Base-by-base conservation (phyloP, 495 filamentous ascomycete species). In the Polyplosphaeria fusca region DNA sequence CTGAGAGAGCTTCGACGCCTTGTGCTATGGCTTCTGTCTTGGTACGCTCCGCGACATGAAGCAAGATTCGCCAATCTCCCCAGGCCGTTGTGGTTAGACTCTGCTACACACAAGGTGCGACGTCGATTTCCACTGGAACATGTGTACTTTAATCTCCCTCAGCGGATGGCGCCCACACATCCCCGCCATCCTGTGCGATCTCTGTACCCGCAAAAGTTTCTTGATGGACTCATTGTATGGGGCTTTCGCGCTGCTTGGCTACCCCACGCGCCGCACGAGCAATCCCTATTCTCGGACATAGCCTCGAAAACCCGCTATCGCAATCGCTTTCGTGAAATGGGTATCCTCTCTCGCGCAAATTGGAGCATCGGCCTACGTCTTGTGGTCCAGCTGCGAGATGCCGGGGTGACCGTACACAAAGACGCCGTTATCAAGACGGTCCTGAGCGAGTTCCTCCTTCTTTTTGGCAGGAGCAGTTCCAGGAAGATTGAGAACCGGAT, bases 1-100 rank as follows among this genome's bases (percentile, higher is more conserved):
- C 63, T 76, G 22, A 52, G 66, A 2, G 77, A 76, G 20, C 66
- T 79, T 2, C 45, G 47, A 14, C 56, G 62, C n/a, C 55, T 64
- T 32, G 27, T 64, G 7, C 50, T 42, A 18, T 63, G 60, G 61
- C 55, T 60, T n/a, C 26, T 60, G 14, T 28, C 7, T 20, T 64
- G 61, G 61, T 64, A 64, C 32, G 56, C 61, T 4, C 48, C 50
- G 11, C 45, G 57, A 18, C 24, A 48, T 14, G 14, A 30, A 11
- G 25, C 39, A n/a, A 40, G 25, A 13, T 53, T 53, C 14, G 16
- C 39, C 23, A 28, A 39, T 2, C 41, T 51, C 13, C 52, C 51
- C 1, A 57, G 39, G 43, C 47, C 53, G 1, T 5, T 47, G 12
- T 43, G 37, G 9, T 16, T 52, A 23, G 46, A 52, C n/a, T 14